Evolutionary conservation across 768 basidiomycete species (phyloP).

Genomic region (Phanerochaete sordida): DNA sequence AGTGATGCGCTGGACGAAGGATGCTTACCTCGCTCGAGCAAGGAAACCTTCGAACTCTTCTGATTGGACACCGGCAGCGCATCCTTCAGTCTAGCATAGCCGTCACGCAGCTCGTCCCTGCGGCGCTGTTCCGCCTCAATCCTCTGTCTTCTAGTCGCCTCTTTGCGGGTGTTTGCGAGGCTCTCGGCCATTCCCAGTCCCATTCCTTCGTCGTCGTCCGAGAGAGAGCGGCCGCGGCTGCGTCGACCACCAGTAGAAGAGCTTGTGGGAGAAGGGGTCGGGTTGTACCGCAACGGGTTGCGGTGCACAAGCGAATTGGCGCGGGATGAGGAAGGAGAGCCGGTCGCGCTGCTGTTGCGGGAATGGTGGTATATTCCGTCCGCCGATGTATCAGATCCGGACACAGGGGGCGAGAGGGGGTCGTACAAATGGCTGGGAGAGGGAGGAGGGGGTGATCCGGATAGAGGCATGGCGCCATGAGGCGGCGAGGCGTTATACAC

Average conservation of each 20-base stretch:
- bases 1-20: slow-evolving; percentile 18
- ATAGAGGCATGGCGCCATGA: slow-evolving; percentile 66
- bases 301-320: slow-evolving; percentile 76
- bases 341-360: slow-evolving; percentile 68
- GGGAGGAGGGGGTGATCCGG: slow-evolving; percentile 60
- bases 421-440: slow-evolving; percentile 80
- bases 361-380: slow-evolving; percentile 78
- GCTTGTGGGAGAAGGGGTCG: slow-evolving; percentile 75
- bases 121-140: slow-evolving; percentile 90
- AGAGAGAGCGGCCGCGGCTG: slow-evolving; percentile 59
- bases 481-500: slow-evolving; percentile 53
- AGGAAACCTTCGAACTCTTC: slow-evolving; percentile 87
- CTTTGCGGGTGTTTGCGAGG: slow-evolving; percentile 75
- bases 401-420: slow-evolving; percentile 80
- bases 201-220: slow-evolving; percentile 70
- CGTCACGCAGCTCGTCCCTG: slow-evolving; percentile 86
- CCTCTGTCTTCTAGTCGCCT: slow-evolving; percentile 78
- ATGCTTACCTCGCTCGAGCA: slow-evolving; percentile 78
- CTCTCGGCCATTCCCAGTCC: slow-evolving; percentile 65
- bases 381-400: slow-evolving; percentile 86
- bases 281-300: slow-evolving; percentile 66
- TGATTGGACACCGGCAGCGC: slow-evolving; percentile 84
- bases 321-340: slow-evolving; percentile 76
- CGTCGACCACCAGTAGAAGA: slow-evolving; percentile 68
- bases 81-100: slow-evolving; percentile 85